A percentile compares a stretch with the other conserved stretches of the same genome.
Evolutionary conservation across 345 rosid species (phyloP).

Genomic region (Populus tremula): DNA sequence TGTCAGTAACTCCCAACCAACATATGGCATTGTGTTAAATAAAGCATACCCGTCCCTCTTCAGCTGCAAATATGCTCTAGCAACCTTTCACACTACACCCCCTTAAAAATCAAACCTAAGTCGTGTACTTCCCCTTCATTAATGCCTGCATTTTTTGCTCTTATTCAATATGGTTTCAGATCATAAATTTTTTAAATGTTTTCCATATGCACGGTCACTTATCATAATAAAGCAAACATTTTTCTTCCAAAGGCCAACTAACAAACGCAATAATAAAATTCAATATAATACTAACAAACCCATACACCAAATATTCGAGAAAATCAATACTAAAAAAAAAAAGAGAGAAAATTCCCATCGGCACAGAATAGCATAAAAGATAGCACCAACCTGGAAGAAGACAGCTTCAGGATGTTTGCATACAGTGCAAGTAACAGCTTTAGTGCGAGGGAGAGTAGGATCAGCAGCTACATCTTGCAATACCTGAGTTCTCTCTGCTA

Average conservation of each 20-base stretch:
- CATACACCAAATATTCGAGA: background rate
- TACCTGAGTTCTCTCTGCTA: conserved; percentile 60
- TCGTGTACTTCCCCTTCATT: background rate
- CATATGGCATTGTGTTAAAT: background rate
- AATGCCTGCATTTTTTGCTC: background rate
- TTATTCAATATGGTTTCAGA: background rate
- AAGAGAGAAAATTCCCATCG: background rate
- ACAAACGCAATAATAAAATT: background rate
- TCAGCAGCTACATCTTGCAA: conserved; percentile 70
- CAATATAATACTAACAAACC: background rate
- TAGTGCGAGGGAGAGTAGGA: conserved; percentile 81
- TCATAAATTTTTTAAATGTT: background rate
- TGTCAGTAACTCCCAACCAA: background rate
- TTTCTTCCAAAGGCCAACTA: background rate
- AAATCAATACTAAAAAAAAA: background rate
- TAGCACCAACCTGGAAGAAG: conserved; percentile 56
- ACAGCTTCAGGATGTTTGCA: conserved; percentile 65
- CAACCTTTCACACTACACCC: background rate
- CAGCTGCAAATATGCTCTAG: background rate
- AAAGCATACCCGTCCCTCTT: background rate
- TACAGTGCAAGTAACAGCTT: conserved; percentile 44
- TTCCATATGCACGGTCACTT: background rate
- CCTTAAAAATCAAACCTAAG: background rate
- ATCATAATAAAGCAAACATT: background rate
- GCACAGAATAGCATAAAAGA: background rate